Percentiles rank a stretch among this genome's conserved stretches.
Evolutionary conservation across 2,329 filamentous ascomycete genomes (phyloP).

Genomic region (Lizonia empirigonia): DNA sequence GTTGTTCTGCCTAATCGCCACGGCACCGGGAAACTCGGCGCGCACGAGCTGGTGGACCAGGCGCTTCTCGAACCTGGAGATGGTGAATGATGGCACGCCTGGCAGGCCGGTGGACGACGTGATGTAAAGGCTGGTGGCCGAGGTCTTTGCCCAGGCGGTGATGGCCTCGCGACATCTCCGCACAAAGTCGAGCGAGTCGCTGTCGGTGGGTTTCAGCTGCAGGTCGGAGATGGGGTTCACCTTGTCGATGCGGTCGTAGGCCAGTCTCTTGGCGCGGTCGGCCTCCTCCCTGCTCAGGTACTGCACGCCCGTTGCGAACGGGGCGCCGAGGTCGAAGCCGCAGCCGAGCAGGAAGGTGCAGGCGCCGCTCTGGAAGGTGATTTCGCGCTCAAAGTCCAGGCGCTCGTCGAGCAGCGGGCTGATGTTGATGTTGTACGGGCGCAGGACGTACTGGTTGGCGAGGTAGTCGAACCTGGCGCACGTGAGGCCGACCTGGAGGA

Average conservation of each 20-base stretch:
- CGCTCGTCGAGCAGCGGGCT: conserved; percentile 61
- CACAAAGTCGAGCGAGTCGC: conserved; percentile 60
- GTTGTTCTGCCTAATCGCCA: conserved; percentile 51
- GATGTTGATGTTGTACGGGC: conserved; percentile 69
- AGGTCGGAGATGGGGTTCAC: conserved; percentile 50
- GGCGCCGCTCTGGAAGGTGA: conserved; percentile 64
- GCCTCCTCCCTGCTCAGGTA: conserved; percentile 69
- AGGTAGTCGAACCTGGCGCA: conserved; percentile 63
- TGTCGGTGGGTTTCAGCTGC: conserved; percentile 58
- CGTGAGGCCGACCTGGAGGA: conserved; percentile 71
- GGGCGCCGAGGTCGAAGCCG: conserved; percentile 62
- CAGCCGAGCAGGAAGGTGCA: conserved; percentile 65
- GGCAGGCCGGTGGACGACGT: conserved; percentile 37
- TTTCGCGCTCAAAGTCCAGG: conserved; percentile 64
- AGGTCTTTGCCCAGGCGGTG: conserved; percentile 51
- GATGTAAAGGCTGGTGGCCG: conserved; percentile 30
- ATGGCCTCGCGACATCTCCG: conserved; percentile 53
- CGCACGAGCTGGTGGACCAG: conserved; percentile 70
- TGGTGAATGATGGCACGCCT: conserved; percentile 23
- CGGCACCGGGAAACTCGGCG: conserved; percentile 60
- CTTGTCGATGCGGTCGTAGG: conserved; percentile 51
- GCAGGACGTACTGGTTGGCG: conserved; percentile 58
- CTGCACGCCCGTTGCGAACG: conserved; percentile 63
- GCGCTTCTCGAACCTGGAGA: conserved; percentile 63
- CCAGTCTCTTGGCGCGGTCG: conserved; percentile 52